Base-by-base conservation (phyloP, 345 rosid species). In the Sisymbrium altissimum region DNA sequence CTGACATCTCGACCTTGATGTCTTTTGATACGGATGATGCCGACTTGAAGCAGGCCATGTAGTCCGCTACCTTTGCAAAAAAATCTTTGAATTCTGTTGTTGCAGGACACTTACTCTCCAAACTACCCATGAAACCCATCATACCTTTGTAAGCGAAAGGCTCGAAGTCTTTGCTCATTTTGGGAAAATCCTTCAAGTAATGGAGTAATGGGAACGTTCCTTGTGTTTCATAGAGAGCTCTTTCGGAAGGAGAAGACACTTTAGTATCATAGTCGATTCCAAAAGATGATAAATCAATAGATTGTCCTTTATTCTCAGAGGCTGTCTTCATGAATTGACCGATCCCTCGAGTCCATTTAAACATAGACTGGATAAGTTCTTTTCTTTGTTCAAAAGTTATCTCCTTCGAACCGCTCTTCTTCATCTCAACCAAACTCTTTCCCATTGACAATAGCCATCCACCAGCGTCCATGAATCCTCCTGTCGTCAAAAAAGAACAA, bases 91-190 rank as follows among this genome's bases (percentile, higher is more conserved):
- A 71, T 39, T 71, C 76, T 39, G 32, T 15, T 19, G 76, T 39
- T 0, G 17, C 17, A 29, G 76, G 76, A 61, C 68, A 71, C 61
- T 12, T 71, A 50, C 30, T 18, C 59, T 71, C 68, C 7, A 61
- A 10, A 3, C 32, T 41, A 41, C 7, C 21, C 52, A 62, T 1
- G 15, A 49, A 71, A 8, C 40, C 69, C 14, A 18, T 38, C n/a
- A 61, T 61, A 61, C 75, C 75, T 39, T 71, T 50, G 52, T 18
- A 17, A 36, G 43, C 75, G 21, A 61, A 71, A n/a, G 68, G 32
- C 53, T 61, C 68, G 4, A 49, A 61, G 12, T 71, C 68, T 71
- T 71, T 71, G 41, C 75, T 21, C 4, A 17, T 5, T 50, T 71
- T 61, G 18, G 75, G 75, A 21, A 71, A 50, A 36, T 50, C 21